Base-by-base conservation (phyloP, 345 rosid species). In the Rhizophora mangle region DNA sequence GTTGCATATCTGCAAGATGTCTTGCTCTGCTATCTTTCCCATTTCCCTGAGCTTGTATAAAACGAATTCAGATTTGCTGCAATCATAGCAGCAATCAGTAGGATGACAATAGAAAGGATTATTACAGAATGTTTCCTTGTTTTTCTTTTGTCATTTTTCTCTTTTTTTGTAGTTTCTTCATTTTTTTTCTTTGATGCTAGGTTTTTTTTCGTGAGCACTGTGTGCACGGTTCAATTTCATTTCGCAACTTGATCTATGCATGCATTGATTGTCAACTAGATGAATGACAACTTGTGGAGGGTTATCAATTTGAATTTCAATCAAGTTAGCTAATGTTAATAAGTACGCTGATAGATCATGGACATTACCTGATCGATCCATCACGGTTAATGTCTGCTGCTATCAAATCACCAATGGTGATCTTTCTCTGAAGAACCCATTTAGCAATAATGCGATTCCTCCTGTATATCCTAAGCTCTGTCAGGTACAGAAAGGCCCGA, bases 1-100 rank as follows among this genome's bases (percentile, higher is more conserved):
- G 56, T 85, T 72, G 68, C 87, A 73, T 62, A 89, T 85, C 76
- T 75, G 86, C 51, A 77, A 59, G 55, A 85, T 74, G 74, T 89
- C 95, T 69, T 85, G 85, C 65, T 85, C 85, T 63, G 83, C 74
- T 72, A 89, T 74, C 74, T 78, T 89, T 43, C 95, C 88, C 95
- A 89, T 85, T 84, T 89, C 91, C 82, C 81, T 89, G 1, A 89
- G 91, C 82, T 89, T 89, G 85, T 84, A 82, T 82, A 85, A 78
- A 16, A 89, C 75, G 60, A 82, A 89, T 71, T 89, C 95, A 2
- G 91, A 82, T 78, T 89, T 87, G 80, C 95, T 89, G 88, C 81
- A 82, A 64, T 67, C 72, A 69, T 55, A 65, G 58, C 27, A 63
- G 20, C 32, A 63, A 78, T 71, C 54, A 55, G 70, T 22, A 68